Evolutionary conservation across 2,329 filamentous ascomycete species (phyloP), one percentile per base, ranked within the genome.

Genomic region (Aspergillus thermomutatus): DNA sequence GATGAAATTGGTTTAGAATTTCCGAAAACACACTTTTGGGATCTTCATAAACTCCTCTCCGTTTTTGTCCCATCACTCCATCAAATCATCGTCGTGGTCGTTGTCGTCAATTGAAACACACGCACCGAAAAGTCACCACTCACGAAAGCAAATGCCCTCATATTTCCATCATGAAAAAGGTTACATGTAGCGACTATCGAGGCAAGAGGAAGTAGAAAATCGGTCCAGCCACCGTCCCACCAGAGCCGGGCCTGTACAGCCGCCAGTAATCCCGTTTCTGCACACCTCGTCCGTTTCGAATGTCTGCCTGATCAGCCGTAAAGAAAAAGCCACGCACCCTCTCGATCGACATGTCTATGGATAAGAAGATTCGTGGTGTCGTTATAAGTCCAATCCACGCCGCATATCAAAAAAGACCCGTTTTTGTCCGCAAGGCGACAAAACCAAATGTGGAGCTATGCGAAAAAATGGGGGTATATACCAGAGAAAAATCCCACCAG

Each of bases 381-480:
- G 60, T 66, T 64, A 66, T 57, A 60, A 57, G 56, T 60, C 59
- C 59, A 34, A 57, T 56, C 55, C 60, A 61, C 55, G 47, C 51
- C 63, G 63, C 60, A 55, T 49, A 54, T 54, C 59, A 62, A 55
- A 59, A 56, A 50, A 49, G 26, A 4, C 59, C 53, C 52, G 60
- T 58, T 56, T 59, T 54, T 55, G 56, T 60, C 57, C 49, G 52
- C 48, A 58, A 62, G 56, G 53, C 58, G 62, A 65, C 58, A 63
- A 65, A 65, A 54, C 61, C 61, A 59, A 56, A 14, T 26, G 17
- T 8, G 17, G 58, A 54, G 64, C 54, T 60, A 66, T 64, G 63
- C 61, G 59, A 63, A 56, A 56, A 61, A 65, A 65, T 56, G 55
- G 58, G 62, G 64, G 64, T 67, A 67, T 67, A 67, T 66, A 66